Conservation (phyloP, 192 early-diverging fungal species). For the Umbelopsis isabellina region DNA sequence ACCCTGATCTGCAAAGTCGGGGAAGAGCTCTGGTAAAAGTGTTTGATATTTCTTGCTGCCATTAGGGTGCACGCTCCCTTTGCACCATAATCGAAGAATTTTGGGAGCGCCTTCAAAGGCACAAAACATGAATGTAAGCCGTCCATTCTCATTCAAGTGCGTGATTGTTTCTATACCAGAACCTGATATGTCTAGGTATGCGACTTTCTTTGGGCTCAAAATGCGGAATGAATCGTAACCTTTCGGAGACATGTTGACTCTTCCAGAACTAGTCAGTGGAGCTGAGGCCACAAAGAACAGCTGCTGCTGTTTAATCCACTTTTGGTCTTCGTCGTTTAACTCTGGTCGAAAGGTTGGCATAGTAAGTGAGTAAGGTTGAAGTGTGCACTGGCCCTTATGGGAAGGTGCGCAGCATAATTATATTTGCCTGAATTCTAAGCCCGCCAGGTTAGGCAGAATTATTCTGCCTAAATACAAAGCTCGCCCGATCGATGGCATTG, state of each 20-base stretch:
- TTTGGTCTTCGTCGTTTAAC: conserved; percentile 45
- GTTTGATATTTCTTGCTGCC: conserved; percentile 49
- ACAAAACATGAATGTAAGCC: conserved; percentile 67
- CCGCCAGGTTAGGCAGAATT: not conserved
- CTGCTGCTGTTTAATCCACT: conserved; percentile 61
- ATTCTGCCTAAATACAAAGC: too few species aligned
- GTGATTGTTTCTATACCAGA: conserved; percentile 62
- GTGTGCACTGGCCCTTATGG: not conserved
- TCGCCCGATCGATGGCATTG: too few species aligned
- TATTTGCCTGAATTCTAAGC: too few species aligned
- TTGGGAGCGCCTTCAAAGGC: conserved; percentile 67
- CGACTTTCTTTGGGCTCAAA: conserved; percentile 39
- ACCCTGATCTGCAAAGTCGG: conserved; percentile 38
- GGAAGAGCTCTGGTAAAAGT: conserved; percentile 50
- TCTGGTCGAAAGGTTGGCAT: conserved; percentile 56
- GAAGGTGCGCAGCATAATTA: not conserved
- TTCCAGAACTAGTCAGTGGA: conserved; percentile 50
- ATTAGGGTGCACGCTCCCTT: conserved; percentile 51
- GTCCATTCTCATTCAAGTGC: conserved; percentile 65
- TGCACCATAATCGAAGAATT: conserved; percentile 62
- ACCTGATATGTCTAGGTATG: conserved; percentile 50
- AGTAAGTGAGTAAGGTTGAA: not conserved
- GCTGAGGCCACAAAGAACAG: conserved; percentile 62
- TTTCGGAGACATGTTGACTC: conserved; percentile 64
- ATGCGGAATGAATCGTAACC: conserved; percentile 61